Base-by-base conservation (phyloP, 192 early-diverging fungal genomes). In the Umbelopsis ramanniana region DNA sequence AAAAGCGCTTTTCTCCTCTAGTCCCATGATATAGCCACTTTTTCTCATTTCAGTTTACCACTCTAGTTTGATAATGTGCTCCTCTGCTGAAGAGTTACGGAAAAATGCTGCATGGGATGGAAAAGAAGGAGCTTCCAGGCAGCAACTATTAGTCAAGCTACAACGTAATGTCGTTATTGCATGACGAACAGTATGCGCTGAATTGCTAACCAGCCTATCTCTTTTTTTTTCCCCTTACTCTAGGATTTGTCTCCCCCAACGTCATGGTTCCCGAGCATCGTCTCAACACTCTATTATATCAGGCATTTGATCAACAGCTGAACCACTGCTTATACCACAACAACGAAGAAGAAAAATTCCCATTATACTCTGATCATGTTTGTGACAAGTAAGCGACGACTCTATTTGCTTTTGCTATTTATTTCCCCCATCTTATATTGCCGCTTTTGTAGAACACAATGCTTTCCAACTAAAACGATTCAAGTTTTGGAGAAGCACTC, bases 201-300 rank as follows among this genome's bases (percentile, higher is more conserved):
- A 21, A 14, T 29, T 52, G 47, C 63, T 26, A n/a, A 43, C 29
- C 76, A 76, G 26, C 74, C 73, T 29, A 53, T 43, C 8, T 43
- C 40, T 43, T 11, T 43, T 43, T 71, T 14, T 75, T 74, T 21
- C 48, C 48, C 48, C n/a, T 50, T 50, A 50, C 15, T 77, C 79
- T 33, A 92, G 91, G 83, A 54, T 88, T 88, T 73, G 89, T 98
- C 55, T 87, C 92, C 6, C 88, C 94, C 0, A 79, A 89, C 2
- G 81, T 91, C 50, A 97, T 97, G 93, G 91, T 99, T 66, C 98
- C 97, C 6, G 87, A 89, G 37, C 84, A 84, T 48, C 86, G 98
- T n/a, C 84, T 99, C 52, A 87, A 96, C 66, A 89, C 86, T 6
- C 80, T 99, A 54, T 78, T 98, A 10, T 80, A 89, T 23, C 96